A percentile compares a stretch with the other conserved stretches of the same genome.
Conservation (phyloP, 2,329 filamentous ascomycete species). For the Stenocarpella maydis region DNA sequence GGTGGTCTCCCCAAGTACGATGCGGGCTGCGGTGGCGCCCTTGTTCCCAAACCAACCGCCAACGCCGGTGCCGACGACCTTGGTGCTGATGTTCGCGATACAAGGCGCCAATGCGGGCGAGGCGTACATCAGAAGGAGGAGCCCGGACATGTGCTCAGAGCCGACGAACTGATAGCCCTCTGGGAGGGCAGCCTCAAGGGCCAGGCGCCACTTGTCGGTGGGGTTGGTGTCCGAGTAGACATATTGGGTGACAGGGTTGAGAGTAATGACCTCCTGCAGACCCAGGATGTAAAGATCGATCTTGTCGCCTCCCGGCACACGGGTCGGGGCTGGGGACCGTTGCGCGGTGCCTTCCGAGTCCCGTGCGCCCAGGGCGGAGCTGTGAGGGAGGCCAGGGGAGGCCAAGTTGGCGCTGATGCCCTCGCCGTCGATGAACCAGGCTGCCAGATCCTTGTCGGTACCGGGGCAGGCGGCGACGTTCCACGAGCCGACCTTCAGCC, state of each 20-base stretch:
- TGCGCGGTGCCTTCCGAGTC: conserved; percentile 39
- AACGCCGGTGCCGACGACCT: conserved; percentile 85
- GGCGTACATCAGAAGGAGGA: conserved; percentile 86
- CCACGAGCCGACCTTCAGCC: conserved; percentile 93
- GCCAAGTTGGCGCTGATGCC: conserved; percentile 72
- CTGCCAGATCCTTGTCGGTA: conserved; percentile 85
- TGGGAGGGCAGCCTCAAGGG: conserved; percentile 78
- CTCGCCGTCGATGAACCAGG: conserved; percentile 85
- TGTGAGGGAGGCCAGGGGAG: conserved; percentile 57
- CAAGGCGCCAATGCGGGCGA: conserved; percentile 77
- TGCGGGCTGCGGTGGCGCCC: conserved; percentile 81
- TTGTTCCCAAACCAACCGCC: conserved; percentile 97
- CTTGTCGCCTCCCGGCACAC: conserved; percentile 67
- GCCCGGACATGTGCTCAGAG: conserved; percentile 84
- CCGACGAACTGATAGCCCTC: conserved; percentile 78
- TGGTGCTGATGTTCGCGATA: conserved; percentile 83
- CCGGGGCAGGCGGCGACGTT: conserved; percentile 88
- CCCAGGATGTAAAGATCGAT: conserved; percentile 90
- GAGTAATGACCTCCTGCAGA: conserved; percentile 90
- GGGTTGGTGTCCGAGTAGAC: conserved; percentile 77
- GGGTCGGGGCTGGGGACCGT: conserved; percentile 46
- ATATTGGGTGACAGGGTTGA: conserved; percentile 81
- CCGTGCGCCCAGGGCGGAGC: conserved; percentile 46
- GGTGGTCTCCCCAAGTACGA: conserved; percentile 90
- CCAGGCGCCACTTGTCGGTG: conserved; percentile 81